Evolutionary conservation across 306 rosid species (phyloP).

Genomic region (Vigna reflexopilosa): DNA sequence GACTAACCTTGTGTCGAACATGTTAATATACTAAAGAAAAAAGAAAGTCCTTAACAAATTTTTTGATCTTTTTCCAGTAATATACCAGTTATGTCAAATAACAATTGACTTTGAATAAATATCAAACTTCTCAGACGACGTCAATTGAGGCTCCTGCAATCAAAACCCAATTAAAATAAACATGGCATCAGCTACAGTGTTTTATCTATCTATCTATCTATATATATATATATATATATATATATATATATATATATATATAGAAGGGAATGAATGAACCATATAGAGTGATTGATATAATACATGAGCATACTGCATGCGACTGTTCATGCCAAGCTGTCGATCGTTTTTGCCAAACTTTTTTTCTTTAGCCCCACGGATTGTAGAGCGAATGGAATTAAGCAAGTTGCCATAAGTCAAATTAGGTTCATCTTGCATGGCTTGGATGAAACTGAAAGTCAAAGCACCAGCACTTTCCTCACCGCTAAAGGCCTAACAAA

Average conservation of each 20-base stretch:
- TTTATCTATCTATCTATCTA: background rate
- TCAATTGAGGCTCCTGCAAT: slow-evolving; percentile 68
- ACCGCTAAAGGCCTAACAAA: slow-evolving; percentile 57
- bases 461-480: slow-evolving; percentile 60
- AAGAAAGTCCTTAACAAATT: too few relatives aligned
- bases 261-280: background rate
- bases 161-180: slow-evolving; percentile 27
- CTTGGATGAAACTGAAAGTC: slow-evolving; percentile 72
- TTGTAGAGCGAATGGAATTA: slow-evolving; percentile 53
- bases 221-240: background rate
- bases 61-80: background rate
- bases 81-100: slow-evolving; percentile 28
- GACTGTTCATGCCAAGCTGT: slow-evolving; percentile 16
- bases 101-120: slow-evolving; percentile 49
- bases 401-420: slow-evolving; percentile 61
- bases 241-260: too few relatives aligned
- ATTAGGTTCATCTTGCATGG: slow-evolving; percentile 57
- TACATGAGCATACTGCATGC: slow-evolving; percentile 52
- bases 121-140: slow-evolving; percentile 57
- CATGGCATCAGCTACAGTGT: background rate
- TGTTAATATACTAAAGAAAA: background rate
- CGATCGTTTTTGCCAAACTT: slow-evolving; percentile 37
- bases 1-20: background rate
- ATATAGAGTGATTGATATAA: background rate
- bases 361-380: slow-evolving; percentile 57